Evolutionary conservation across 1,284 basidiomycete species (phyloP), one percentile per base, ranked within the genome.

Genomic region (Hymenochaete sp.): DNA sequence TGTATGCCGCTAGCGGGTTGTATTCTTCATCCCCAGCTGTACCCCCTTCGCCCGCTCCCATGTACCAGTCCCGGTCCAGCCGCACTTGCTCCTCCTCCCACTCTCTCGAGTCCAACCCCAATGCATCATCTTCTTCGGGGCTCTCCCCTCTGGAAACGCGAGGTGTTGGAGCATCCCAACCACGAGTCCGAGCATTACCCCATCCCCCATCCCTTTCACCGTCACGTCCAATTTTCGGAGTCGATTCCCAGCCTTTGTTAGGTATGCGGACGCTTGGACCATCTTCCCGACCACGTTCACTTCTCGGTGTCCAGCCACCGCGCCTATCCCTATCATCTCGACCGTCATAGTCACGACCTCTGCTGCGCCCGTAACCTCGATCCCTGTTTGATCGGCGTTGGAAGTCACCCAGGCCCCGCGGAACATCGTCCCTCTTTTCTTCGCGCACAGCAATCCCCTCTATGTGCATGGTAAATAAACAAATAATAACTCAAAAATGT

Each of bases 11-110:
- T 31, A 98, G 81, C 0, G 91, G 92, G 57, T 96, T 96, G 60
- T 90, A 83, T 52, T 92, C 93, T 42, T 92, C 88, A 50, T 93
- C 89, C 3, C 88, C 91, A 4, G 82, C 80, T 10, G 91, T 70
- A 2, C 77, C 82, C 16, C 87, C 85, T 52, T 91, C 90, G 58
- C 95, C 91, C 27, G 89, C 88, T 32, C 80, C 79, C 50, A 79
- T 85, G 59, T 97, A 98, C 93, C 93, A 98, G 60, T 95, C 91
- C 13, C 93, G 72, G 61, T 97, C 93, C 56, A 96, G 60, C 38
- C 75, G 73, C 6, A 91, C 73, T 60, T 95, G 90, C 61, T 96
- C 93, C 55, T 96, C 92, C 60, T 95, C 93, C 92, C 92, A 97
- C 56, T 93, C 93, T 45, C 86, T 72, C 26, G 75, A 71, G 57